A percentile compares a stretch with the other conserved stretches of the same genome.
Evolutionary conservation across 2,329 filamentous ascomycete species (phyloP).

Genomic region (Leptodontidium sp.): DNA sequence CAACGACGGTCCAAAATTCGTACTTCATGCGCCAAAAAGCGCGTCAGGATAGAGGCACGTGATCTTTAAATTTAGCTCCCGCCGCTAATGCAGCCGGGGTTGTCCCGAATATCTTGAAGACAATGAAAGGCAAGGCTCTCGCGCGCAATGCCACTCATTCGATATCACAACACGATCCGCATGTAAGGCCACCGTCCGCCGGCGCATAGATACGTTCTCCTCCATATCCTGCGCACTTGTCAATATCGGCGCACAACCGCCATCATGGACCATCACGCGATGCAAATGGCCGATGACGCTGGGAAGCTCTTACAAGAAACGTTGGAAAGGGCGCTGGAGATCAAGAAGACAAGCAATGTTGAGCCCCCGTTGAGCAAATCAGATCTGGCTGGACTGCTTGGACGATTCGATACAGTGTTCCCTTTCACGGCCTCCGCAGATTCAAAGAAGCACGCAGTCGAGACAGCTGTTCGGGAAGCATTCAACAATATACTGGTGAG

Average conservation of each 20-base stretch:
- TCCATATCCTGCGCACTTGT: not conserved
- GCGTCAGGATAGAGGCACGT: slow-evolving; percentile 14
- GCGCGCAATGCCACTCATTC: not conserved
- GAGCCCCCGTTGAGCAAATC: slow-evolving; percentile 80
- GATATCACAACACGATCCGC: not conserved
- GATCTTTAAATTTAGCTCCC: slow-evolving; percentile 21
- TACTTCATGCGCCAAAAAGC: slow-evolving; percentile 26
- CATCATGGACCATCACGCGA: slow-evolving; percentile 60
- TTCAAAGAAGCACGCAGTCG: slow-evolving; percentile 65
- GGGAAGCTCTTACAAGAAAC: slow-evolving; percentile 62
- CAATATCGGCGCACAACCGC: slow-evolving; percentile 16
- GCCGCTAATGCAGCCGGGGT: slow-evolving; percentile 20
- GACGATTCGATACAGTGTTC: slow-evolving; percentile 53
- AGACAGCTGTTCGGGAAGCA: slow-evolving; percentile 81
- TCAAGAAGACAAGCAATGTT: slow-evolving; percentile 67
- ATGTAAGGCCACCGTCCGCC: not conserved
- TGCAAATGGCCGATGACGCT: slow-evolving; percentile 63
- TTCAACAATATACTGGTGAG: slow-evolving; percentile 83
- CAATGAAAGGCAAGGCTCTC: not conserved
- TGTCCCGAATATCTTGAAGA: slow-evolving; percentile 3
- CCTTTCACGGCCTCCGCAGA: slow-evolving; percentile 41
- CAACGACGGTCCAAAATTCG: not conserved
- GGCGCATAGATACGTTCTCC: not conserved
- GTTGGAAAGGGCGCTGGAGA: slow-evolving; percentile 63
- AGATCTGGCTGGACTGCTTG: slow-evolving; percentile 63